Base-by-base conservation (phyloP, 1,284 basidiomycete genomes). In the Tausonia pullulans region DNA sequence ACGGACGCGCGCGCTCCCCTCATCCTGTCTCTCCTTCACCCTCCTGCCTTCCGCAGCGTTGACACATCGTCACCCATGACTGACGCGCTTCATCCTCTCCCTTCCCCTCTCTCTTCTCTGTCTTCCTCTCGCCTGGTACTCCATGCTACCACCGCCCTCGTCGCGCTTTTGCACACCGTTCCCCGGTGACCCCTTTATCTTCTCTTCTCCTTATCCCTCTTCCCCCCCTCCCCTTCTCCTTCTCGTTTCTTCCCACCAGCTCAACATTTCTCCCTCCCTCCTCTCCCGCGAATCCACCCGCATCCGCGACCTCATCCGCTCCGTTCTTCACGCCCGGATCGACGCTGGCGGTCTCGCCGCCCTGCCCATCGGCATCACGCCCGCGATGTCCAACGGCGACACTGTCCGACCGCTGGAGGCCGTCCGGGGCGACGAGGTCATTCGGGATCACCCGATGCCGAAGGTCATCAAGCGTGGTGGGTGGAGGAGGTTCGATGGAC, bases 281-380 rank as follows among this genome's bases (percentile, higher is more conserved):
- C 51, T 64, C 44, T 59, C 57, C 10, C 56, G 48, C 27, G 62
- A 64, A 40, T 59, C 62, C 4, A 54, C 51, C 58, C 57, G 57
- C 13, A 58, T 64, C 27, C 62, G 62, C 1, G 62, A 64, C 51
- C 14, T 39, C 14, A 49, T 64, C 62, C 62, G 62, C 13, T 39
- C 50, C 8, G 14, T 56, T n/a, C 50, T 64, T 14, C 62, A 64
- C 41, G 45, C 57, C 43, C 41, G 54, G 5, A 57, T 64, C 62
- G 62, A 64, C 44, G 11, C 8, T 40, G 27, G 27, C 27, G 27
- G 27, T 27, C 60, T 52, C 50, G 49, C 60, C 7, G 49, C 40
- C 7, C 60, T 61, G 16, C 60, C 60, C 4, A 52, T 51, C 14
- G 60, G 60, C 11, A 51, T 61, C 50, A 45, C 55, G 41, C 45